These are phyloP conservation scores for Wickerhamomyces xylosicus DNA, from an alignment of 805 yeast species.

Conservation along the genomic window DNA sequence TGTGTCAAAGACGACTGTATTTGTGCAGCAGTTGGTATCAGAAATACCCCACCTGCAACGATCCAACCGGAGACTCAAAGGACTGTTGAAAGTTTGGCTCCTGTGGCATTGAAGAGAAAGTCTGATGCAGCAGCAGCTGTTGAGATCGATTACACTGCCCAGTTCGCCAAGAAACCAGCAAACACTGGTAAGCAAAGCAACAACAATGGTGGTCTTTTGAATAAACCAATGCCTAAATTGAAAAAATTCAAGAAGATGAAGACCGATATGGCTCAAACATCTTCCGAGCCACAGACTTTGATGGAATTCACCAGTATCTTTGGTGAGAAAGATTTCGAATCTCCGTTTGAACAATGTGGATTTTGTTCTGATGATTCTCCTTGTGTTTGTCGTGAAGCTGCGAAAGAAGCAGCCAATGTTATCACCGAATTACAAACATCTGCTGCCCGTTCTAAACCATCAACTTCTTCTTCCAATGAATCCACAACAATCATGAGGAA, in stretches of 20 bases:
- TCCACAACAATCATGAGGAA: constrained; percentile 9
- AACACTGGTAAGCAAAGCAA: too few relatives aligned
- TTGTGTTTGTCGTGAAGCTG: constrained; percentile 82
- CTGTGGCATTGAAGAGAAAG: constrained; percentile 46
- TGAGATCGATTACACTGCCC: constrained; percentile 53
- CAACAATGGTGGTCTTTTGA: constrained; percentile 7
- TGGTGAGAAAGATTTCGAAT: constrained; percentile 29
- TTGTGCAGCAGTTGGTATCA: constrained; percentile 36
- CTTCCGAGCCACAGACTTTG: constrained; percentile 1
- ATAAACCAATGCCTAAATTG: constrained; percentile 17
- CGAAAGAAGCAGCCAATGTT: constrained; percentile 30
- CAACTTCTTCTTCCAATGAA: constrained; percentile 3
- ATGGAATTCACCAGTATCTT: constrained; percentile 13
- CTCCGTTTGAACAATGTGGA: constrained; percentile 73
- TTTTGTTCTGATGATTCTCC: constrained; percentile 89
- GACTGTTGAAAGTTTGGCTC: constrained; percentile 47
- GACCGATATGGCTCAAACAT: not conserved
- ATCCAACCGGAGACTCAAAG: constrained; percentile 16
- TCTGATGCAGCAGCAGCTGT: constrained; percentile 12
- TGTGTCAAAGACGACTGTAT: constrained; percentile 61
- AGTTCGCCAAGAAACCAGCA: constrained; percentile 22
- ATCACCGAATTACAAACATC: constrained; percentile 19
- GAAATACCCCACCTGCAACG: constrained; percentile 9
- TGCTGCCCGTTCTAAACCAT: constrained; percentile 14
- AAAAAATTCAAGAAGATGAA: constrained; percentile 11